Evolutionary conservation across 345 rosid genomes (phyloP), one percentile per base, ranked within the genome.

Genomic region (Eucalyptus cloeziana): DNA sequence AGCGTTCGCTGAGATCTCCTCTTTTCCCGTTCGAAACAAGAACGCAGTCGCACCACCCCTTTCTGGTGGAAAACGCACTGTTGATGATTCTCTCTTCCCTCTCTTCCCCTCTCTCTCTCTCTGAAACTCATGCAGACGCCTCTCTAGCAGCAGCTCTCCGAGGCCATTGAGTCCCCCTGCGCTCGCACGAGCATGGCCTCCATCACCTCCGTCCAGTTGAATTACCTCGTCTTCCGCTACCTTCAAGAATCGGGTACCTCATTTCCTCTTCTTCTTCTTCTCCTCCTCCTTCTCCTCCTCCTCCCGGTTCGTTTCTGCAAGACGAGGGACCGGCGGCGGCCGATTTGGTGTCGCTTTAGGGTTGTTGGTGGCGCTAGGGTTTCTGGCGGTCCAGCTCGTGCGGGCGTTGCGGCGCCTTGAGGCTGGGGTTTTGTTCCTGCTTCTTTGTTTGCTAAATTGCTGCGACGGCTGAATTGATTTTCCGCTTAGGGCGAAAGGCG

Each of bases 211-310:
- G 94, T 93, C 79, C 98, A 98, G 86, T 88, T 98, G 94, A 98
- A 98, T 93, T 97, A 91, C 91, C 97, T 98, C 86, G 95, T 97
- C 87, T 98, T 97, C 91, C 98, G 99, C 40, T 98, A 97, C 91
- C 97, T 98, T 93, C 98, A 95, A 86, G 99, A 98, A 87, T 98
- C 99, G 88, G 99, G 99, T 95, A 30, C 69, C 89, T 58, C 69
- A 62, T 86, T 15, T 40, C 37, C 31, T 22, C 50, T 52, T 40
- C 15, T 60, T 33, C 33, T 25, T 15, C 51, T 60, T n/a, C 33
- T 25, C 14, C 51, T 14, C 30, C 31, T 33, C 22, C 49, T 52
- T 30, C 16, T 80, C 14, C 16, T 51, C 49, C 76, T 62, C 37
- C 37, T 27, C 69, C 81, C 40, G 56, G 44, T 50, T 31, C 51